Base-by-base conservation (phyloP, 2,329 filamentous ascomycete species). In the Penicillium sp. region DNA sequence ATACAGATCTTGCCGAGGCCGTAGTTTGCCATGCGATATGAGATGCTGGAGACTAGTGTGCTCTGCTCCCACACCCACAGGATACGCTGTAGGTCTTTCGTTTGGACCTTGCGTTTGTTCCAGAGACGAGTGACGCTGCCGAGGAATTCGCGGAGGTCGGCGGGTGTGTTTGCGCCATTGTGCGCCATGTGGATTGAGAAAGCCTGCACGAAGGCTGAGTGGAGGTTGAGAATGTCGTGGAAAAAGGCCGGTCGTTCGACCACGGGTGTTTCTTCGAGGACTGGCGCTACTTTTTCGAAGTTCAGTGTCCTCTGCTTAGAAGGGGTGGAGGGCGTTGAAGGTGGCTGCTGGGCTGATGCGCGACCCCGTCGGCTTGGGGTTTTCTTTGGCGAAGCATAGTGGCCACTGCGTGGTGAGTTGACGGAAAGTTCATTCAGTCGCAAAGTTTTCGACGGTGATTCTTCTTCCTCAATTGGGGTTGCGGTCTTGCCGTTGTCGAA, bases 141-240 rank as follows among this genome's bases (percentile, higher is more conserved):
- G 32, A 82, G 79, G 34, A 92, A 77, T 29, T 79, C 75, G 34
- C 80, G 77, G 42, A 91, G 70, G 63, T 90, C 87, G 22, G 86
- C 82, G 0, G 89, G 86, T 0, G 83, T 78, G 44, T 79, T 76
- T 29, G 77, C 75, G 55, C 87, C 86, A 69, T 88, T 84, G 72
- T 92, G 88, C 1, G 86, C 86, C 56, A 85, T 81, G 64, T 91
- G 87, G 9, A 92, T 74, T 0, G 83, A 81, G 22, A 90, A 75
- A 0, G 88, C 85, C 64, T 86, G 86, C 54, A 90, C 77, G 61
- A 92, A 88, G 10, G 86, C 80, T 39, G 78, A 77, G 69, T 91
- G 84, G 24, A 92, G 77, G 53, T 81, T 75, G 47, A 89, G 72
- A 14, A 91, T 76, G 45, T 88, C 83, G 36, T 64, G 56, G 22